Percentiles rank a stretch among this genome's conserved stretches.
Evolutionary conservation across 31 red algal genomes (phyloP).

Genomic region (Asparagopsis taxiformis): DNA sequence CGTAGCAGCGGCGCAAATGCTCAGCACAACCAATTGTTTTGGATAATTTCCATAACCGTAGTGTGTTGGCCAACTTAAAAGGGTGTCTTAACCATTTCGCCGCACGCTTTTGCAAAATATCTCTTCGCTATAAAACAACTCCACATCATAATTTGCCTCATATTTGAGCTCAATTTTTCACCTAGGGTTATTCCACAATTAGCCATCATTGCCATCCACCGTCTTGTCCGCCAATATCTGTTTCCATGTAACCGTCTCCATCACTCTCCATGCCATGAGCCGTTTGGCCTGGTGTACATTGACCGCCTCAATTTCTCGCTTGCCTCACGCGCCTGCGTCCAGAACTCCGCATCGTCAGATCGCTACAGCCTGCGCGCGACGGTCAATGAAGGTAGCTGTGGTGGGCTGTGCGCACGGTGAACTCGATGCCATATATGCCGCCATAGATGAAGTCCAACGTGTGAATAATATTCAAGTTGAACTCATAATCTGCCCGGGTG

Average conservation of each 20-base stretch:
- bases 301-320: background rate
- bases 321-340: background rate
- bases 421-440: slow-evolving; percentile 78
- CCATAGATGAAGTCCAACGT: slow-evolving; percentile 38
- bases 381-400: slow-evolving; percentile 67
- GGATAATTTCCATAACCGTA: too few relatives aligned
- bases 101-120: too few relatives aligned
- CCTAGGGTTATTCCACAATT: background rate
- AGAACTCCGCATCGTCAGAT: background rate
- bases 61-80: too few relatives aligned
- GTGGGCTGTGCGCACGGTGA: slow-evolving; percentile 91
- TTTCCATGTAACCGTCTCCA: background rate
- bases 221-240: background rate
- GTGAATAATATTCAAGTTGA: slow-evolving; percentile 17
- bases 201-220: background rate
- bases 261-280: background rate
- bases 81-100: too few relatives aligned
- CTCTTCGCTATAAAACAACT: too few relatives aligned
- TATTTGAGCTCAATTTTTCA: too few relatives aligned
- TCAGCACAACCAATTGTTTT: too few relatives aligned
- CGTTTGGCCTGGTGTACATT: background rate
- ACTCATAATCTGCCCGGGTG: slow-evolving; percentile 85
- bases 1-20: too few relatives aligned
- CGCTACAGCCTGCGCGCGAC: background rate
- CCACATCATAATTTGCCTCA: too few relatives aligned